phyloP scores from a whole-genome alignment of 148 eudicot species.

The Arctostaphylos glauca region DNA sequence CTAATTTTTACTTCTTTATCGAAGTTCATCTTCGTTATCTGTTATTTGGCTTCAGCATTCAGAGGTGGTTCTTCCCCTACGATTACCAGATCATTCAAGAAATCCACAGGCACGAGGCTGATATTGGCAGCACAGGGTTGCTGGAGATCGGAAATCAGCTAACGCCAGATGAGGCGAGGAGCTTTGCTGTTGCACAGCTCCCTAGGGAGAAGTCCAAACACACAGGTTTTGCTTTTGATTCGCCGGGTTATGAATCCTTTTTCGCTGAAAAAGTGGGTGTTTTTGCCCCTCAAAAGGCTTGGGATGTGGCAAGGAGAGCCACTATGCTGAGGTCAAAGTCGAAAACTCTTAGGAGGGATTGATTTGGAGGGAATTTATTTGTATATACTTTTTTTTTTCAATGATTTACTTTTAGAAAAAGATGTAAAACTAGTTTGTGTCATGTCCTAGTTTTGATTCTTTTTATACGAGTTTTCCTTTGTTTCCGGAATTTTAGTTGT shows the following conservation, averaged over 20 bases:
- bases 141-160: constrained; percentile 55
- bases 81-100: constrained; percentile 94
- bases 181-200: constrained; percentile 70
- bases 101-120: constrained; percentile 63
- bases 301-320: constrained; percentile 93
- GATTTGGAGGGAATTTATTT: background rate
- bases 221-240: constrained; percentile 95
- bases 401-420: background rate
- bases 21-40: background rate
- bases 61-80: constrained; percentile 89
- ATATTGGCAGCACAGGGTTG: constrained; percentile 43
- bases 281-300: constrained; percentile 71
- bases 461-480: background rate
- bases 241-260: constrained; percentile 95
- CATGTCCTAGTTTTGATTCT: constrained; percentile 7
- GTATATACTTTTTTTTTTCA: background rate
- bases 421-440: background rate
- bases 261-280: constrained; percentile 90
- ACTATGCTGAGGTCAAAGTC: constrained; percentile 57
- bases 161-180: constrained; percentile 62
- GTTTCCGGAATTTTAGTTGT: constrained; percentile 4
- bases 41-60: constrained; percentile 50
- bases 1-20: background rate
- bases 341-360: constrained; percentile 29
- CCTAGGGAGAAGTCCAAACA: constrained; percentile 77